These are phyloP conservation scores for Capsicum pubescens DNA, from an alignment of 257 asterid genomes.

Conservation along the genomic window DNA sequence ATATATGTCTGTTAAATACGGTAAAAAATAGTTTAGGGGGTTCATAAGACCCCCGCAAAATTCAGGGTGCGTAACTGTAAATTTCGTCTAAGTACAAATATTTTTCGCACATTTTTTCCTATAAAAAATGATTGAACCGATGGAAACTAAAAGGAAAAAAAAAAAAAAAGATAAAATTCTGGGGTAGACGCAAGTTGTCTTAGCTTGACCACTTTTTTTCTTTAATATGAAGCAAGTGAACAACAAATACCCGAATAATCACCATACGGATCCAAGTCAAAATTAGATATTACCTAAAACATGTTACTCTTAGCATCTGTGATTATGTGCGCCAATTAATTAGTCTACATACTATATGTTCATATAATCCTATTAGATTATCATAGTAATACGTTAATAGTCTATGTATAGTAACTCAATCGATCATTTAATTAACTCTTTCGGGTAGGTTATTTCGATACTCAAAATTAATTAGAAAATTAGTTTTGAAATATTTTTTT, in stretches of 20 bases:
- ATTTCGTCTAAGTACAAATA: no score
- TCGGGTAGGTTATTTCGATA: neutral
- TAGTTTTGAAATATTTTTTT: neutral
- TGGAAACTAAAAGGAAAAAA: neutral
- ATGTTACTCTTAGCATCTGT: neutral
- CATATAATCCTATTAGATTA: neutral
- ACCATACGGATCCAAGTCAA: conserved; percentile 9
- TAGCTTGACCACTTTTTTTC: neutral
- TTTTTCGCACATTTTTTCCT: no score
- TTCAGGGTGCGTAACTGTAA: no score
- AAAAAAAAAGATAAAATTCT: neutral
- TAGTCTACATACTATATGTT: neutral
- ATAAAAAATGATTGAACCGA: neutral
- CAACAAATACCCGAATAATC: conserved; percentile 13
- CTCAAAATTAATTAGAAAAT: neutral
- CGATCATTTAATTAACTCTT: neutral
- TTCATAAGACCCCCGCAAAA: no score
- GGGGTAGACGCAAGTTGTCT: neutral
- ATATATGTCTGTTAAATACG: no score
- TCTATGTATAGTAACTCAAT: neutral
- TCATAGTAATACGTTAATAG: neutral
- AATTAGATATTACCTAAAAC: neutral
- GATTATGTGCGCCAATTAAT: neutral
- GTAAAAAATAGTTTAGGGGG: no score
- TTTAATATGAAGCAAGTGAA: neutral